Conservation (phyloP, 805 yeast genomes). For the Candida dajiaensis region DNA sequence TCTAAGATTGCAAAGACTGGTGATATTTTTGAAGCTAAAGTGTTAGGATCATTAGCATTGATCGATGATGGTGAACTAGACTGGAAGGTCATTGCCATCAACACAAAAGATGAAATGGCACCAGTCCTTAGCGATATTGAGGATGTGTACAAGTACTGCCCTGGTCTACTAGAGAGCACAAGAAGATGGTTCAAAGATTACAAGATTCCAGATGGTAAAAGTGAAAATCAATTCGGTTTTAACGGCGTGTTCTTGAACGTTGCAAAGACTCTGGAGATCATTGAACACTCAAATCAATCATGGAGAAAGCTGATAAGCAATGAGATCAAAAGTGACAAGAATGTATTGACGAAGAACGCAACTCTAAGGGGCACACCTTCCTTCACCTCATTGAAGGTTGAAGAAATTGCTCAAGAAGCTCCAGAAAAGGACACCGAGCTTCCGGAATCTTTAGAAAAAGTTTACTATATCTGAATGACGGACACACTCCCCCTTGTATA, state of each 20-base stretch:
- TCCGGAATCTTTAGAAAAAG: slow-evolving; percentile 35
- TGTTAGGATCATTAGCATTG: slow-evolving; percentile 71
- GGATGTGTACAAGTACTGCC: slow-evolving; percentile 64
- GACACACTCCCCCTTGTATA: background rate
- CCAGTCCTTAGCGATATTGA: slow-evolving; percentile 50
- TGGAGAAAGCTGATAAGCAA: slow-evolving; percentile 58
- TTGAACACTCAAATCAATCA: slow-evolving; percentile 58
- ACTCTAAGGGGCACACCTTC: slow-evolving; percentile 48
- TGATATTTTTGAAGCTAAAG: slow-evolving; percentile 57
- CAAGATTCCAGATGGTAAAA: slow-evolving; percentile 79
- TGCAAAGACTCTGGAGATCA: slow-evolving; percentile 51
- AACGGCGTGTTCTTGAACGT: slow-evolving; percentile 58
- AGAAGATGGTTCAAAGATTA: slow-evolving; percentile 79
- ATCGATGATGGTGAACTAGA: slow-evolving; percentile 95
- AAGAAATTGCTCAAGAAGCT: slow-evolving; percentile 16
- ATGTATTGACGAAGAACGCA: slow-evolving; percentile 41
- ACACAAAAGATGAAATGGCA: slow-evolving; percentile 61
- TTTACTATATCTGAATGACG: slow-evolving; percentile 23
- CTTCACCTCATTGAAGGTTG: slow-evolving; percentile 30
- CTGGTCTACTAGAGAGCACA: slow-evolving; percentile 65
- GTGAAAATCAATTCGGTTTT: slow-evolving; percentile 69
- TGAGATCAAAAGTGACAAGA: slow-evolving; percentile 29
- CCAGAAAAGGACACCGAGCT: slow-evolving; percentile 27
- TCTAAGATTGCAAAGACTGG: slow-evolving; percentile 50
- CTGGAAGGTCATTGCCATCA: slow-evolving; percentile 82